A percentile compares a stretch with the other conserved stretches of the same genome.
phyloP scores from a whole-genome alignment of 257 asterid species.

The Paraleonurus japonicus region DNA sequence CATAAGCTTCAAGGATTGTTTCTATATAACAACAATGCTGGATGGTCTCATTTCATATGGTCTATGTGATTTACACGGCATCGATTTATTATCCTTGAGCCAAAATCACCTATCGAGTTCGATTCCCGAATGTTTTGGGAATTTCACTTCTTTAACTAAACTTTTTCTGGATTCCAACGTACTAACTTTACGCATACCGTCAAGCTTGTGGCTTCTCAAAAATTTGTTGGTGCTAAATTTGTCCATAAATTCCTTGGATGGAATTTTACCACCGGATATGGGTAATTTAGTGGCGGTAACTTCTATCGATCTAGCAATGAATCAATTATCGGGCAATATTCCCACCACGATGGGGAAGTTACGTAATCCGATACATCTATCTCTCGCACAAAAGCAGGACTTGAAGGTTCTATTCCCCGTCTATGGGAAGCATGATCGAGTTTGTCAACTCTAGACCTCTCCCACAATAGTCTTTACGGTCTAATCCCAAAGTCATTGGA shows the following conservation, averaged over 20 bases:
- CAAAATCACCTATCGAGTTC: background rate
- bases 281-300: background rate
- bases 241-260: background rate
- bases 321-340: background rate
- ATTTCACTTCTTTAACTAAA: background rate
- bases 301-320: background rate
- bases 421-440: constrained; percentile 4
- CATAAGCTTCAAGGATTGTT: background rate
- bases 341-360: background rate
- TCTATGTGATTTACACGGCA: background rate
- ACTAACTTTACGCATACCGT: background rate
- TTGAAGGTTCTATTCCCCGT: background rate
- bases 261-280: background rate
- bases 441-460: background rate
- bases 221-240: background rate
- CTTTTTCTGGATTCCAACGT: background rate
- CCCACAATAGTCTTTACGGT: background rate
- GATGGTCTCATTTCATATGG: background rate
- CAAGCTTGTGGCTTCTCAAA: background rate
- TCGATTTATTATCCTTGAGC: background rate
- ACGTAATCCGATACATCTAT: background rate
- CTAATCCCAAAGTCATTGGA: background rate
- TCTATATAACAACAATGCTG: background rate
- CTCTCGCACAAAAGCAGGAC: background rate
- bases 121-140: background rate